phyloP scores from a whole-genome alignment of 306 rosid genomes.

The Pyrus communis region DNA sequence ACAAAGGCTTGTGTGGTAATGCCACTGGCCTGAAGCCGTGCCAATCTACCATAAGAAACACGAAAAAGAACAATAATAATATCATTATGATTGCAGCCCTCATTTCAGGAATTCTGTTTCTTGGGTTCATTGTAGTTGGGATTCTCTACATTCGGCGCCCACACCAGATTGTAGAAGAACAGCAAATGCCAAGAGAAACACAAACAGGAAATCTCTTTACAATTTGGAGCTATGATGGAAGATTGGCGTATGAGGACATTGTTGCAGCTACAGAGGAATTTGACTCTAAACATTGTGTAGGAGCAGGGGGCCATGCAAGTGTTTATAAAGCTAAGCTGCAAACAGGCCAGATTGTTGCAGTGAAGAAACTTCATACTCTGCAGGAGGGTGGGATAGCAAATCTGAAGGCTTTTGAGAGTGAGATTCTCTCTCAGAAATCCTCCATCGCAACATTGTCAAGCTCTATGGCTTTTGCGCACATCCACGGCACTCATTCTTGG shows the following conservation, averaged over 20 bases:
- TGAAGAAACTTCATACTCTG: slow-evolving; percentile 6
- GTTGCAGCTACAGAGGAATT: slow-evolving; percentile 8
- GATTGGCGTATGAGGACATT: neutral
- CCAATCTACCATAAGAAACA: neutral
- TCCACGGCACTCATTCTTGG: slow-evolving; percentile 4
- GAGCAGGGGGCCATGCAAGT: slow-evolving; percentile 10
- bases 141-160: neutral
- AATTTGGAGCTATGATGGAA: slow-evolving; percentile 19
- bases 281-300: slow-evolving; percentile 7
- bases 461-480: slow-evolving; percentile 6
- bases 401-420: slow-evolving; percentile 4
- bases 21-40: neutral
- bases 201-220: neutral
- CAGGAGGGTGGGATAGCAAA: neutral
- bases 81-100: neutral
- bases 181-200: neutral
- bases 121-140: neutral
- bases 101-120: neutral
- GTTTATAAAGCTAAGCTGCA: slow-evolving; percentile 16
- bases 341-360: slow-evolving; percentile 12
- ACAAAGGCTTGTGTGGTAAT: slow-evolving; percentile 4
- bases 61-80: neutral
- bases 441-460: slow-evolving; percentile 7
- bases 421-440: slow-evolving; percentile 4
- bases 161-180: too few species aligned